A percentile compares a stretch with the other conserved stretches of the same genome.
These are phyloP conservation scores for Lojkania enalia DNA, from an alignment of 2,329 filamentous ascomycete species.

Conservation along the genomic window DNA sequence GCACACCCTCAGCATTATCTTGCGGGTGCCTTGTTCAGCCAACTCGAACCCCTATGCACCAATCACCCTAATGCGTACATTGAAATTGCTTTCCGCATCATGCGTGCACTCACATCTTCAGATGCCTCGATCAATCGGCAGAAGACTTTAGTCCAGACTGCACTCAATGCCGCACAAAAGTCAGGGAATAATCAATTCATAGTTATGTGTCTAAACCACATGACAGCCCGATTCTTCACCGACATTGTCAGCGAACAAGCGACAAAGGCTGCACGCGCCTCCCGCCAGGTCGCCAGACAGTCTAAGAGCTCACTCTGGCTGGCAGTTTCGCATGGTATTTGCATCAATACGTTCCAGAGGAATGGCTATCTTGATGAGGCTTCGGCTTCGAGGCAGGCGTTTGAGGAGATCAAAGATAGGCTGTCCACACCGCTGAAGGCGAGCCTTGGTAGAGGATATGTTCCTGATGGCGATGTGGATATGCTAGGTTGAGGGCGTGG, in stretches of 20 bases:
- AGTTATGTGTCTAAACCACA: slow-evolving; percentile 81
- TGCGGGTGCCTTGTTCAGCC: slow-evolving; percentile 64
- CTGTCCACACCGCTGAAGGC: slow-evolving; percentile 31
- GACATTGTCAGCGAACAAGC: slow-evolving; percentile 71
- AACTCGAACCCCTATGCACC: slow-evolving; percentile 68
- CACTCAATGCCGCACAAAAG: slow-evolving; percentile 69
- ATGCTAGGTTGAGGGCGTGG: too few species aligned
- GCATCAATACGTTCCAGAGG: slow-evolving; percentile 31
- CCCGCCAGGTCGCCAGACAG: slow-evolving; percentile 28
- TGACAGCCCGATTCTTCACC: slow-evolving; percentile 81
- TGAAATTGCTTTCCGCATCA: slow-evolving; percentile 74
- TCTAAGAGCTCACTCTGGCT: slow-evolving; percentile 31
- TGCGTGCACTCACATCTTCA: slow-evolving; percentile 67
- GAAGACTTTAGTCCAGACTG: slow-evolving; percentile 76
- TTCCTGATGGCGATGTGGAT: too few species aligned
- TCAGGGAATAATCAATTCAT: slow-evolving; percentile 77
- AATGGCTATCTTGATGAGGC: slow-evolving; percentile 35
- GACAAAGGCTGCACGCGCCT: slow-evolving; percentile 51
- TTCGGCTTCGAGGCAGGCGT: slow-evolving; percentile 20
- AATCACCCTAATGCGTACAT: slow-evolving; percentile 75
- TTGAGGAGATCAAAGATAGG: slow-evolving; percentile 24
- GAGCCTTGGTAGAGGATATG: too few species aligned
- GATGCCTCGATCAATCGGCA: slow-evolving; percentile 70
- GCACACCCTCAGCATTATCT: slow-evolving; percentile 52
- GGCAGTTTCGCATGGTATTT: slow-evolving; percentile 37